Evolutionary conservation across 345 rosid genomes (phyloP), one percentile per base, ranked within the genome.

Genomic region (Firmiana major): DNA sequence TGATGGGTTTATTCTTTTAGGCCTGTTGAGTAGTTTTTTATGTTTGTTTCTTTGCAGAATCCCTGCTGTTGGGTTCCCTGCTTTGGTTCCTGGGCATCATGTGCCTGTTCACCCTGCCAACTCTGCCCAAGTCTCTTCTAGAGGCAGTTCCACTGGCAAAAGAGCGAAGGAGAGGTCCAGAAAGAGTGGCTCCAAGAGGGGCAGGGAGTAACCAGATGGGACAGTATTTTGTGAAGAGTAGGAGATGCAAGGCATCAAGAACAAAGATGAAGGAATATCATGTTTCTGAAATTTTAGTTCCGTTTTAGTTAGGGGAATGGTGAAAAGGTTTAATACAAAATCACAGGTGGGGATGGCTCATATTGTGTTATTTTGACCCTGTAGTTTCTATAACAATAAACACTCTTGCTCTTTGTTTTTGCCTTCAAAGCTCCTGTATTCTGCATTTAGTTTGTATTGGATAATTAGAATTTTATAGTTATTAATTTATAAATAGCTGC

Each of bases 1-100:
- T 12, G 21, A 28, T 70, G 55, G 62, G 53, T 2, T 28, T 58
- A 75, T 34, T 73, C 38, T 42, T 22, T 66, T 48, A 16, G 62
- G 11, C 31, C 9, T 71, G 13, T 58, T 75, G 77, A 74, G 42
- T n/a, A 34, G 45, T 16, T 3, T 46, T 46, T 58, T 38, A 6
- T 76, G 4, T 48, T 64, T 65, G 22, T 75, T 69, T 55, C n/a
- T 59, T 19, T 88, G 85, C 89, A 90, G 94, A 95, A 93, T 90
- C 99, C 97, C 99, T 95, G 99, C 97, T 90, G 99, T 88, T 92
- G 99, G 99, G 95, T 95, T 95, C 99, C 99, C 98, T 95, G 99
- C 91, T 92, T 83, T 95, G 98, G 97, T 88, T 85, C 87, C 88
- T 95, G 94, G 85, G 87, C 85, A 84, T 88, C 98, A 87, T 88